These are phyloP conservation scores for Hypoxylon sp. DNA, from an alignment of 2,329 filamentous ascomycete species.

Conservation along the genomic window DNA sequence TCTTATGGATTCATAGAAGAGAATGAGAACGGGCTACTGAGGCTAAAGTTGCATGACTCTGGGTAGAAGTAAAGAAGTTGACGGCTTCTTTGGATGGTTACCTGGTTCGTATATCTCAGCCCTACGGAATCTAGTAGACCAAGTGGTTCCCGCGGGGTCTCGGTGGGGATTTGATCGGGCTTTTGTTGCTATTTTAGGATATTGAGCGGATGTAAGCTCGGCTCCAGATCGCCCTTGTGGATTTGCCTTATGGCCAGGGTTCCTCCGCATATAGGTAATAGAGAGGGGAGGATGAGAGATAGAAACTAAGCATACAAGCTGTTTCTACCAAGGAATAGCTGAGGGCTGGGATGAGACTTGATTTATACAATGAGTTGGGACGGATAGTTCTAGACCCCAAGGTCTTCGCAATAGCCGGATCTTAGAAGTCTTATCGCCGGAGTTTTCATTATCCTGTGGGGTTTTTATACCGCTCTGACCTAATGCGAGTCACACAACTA, in stretches of 20 bases:
- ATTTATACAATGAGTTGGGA: neutral
- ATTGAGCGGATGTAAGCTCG: neutral
- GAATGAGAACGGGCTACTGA: too few species aligned
- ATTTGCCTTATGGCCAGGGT: neutral
- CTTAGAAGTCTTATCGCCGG: neutral
- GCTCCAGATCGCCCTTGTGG: neutral
- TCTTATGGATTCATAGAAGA: too few species aligned
- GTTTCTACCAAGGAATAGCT: neutral
- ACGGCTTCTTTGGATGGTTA: too few species aligned
- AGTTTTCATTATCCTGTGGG: neutral
- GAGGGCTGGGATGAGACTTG: neutral
- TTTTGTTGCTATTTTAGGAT: neutral
- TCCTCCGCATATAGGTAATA: neutral
- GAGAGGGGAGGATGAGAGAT: too few species aligned
- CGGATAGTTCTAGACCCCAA: neutral
- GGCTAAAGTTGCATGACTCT: too few species aligned
- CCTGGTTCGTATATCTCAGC: neutral
- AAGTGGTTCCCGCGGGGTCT: neutral
- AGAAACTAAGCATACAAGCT: too few species aligned
- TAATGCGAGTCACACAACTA: neutral
- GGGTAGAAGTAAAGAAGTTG: too few species aligned
- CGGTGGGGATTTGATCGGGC: neutral
- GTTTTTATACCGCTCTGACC: constrained; percentile 21
- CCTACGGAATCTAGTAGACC: neutral
- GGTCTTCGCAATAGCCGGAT: neutral